Conservation (phyloP, 495 filamentous ascomycete genomes). For the Choiromyces venosus region DNA sequence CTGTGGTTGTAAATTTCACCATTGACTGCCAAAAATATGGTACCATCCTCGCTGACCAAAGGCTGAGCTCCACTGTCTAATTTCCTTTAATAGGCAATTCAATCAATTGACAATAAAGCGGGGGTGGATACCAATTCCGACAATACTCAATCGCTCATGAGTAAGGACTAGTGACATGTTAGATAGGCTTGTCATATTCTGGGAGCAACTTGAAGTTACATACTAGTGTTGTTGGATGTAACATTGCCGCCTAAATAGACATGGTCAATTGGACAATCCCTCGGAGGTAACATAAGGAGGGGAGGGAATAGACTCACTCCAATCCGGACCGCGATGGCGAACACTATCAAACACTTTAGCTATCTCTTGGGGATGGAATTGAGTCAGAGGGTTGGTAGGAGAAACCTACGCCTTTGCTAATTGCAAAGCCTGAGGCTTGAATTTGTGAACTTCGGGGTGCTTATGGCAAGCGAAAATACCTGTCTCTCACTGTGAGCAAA, state of each 20-base stretch:
- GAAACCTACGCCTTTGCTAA: constrained; percentile 84
- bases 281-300: neutral
- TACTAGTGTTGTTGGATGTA: constrained; percentile 76
- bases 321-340: constrained; percentile 95
- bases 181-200: constrained; percentile 37
- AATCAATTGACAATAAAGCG: neutral
- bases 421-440: constrained; percentile 93
- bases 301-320: constrained; percentile 64
- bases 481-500: constrained; percentile 14
- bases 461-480: constrained; percentile 97
- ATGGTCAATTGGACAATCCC: constrained; percentile 4
- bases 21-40: constrained; percentile 90
- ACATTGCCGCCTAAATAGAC: constrained; percentile 70
- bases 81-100: constrained; percentile 28
- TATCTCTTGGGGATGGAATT: neutral
- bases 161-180: constrained; percentile 69
- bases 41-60: constrained; percentile 81
- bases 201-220: constrained; percentile 46
- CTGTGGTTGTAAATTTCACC: constrained; percentile 99
- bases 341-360: constrained; percentile 57
- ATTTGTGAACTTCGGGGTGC: constrained; percentile 91
- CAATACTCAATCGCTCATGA: constrained; percentile 94
- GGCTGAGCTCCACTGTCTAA: constrained; percentile 91
- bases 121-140: constrained; percentile 76
- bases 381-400: neutral